These are phyloP conservation scores for Ascochyta pisi DNA, from an alignment of 2,329 filamentous ascomycete genomes.

Conservation along the genomic window DNA sequence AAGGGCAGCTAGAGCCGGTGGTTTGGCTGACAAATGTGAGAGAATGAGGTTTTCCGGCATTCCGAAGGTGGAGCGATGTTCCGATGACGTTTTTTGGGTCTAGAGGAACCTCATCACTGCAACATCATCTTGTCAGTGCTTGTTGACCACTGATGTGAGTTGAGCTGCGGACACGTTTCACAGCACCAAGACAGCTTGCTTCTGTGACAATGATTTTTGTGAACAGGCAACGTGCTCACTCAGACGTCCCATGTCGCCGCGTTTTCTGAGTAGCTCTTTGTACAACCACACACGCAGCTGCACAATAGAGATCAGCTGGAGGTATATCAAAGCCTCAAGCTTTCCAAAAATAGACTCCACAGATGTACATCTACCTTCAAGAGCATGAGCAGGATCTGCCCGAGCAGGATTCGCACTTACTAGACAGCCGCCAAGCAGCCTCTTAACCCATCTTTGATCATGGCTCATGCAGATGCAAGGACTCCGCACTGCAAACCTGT, in stretches of 20 bases:
- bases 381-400: no score
- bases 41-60: constrained; percentile 6
- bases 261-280: background rate
- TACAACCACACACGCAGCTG: background rate
- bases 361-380: background rate
- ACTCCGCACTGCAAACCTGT: no score
- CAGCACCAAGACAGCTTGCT: background rate
- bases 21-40: constrained; percentile 16
- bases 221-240: no score
- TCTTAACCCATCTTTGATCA: no score
- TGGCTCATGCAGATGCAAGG: no score
- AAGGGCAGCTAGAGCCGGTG: constrained; percentile 7
- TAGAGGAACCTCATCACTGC: constrained; percentile 3
- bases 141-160: background rate
- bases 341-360: background rate
- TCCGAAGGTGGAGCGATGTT: constrained; percentile 8
- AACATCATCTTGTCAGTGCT: constrained; percentile 1
- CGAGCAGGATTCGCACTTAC: no score
- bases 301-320: background rate
- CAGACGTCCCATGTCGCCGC: background rate
- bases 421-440: no score
- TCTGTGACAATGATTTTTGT: background rate
- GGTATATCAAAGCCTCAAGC: background rate
- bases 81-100: constrained; percentile 5
- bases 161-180: background rate